Evolutionary conservation across 768 basidiomycete genomes (phyloP).

Genomic region (Mycena leptocephala): DNA sequence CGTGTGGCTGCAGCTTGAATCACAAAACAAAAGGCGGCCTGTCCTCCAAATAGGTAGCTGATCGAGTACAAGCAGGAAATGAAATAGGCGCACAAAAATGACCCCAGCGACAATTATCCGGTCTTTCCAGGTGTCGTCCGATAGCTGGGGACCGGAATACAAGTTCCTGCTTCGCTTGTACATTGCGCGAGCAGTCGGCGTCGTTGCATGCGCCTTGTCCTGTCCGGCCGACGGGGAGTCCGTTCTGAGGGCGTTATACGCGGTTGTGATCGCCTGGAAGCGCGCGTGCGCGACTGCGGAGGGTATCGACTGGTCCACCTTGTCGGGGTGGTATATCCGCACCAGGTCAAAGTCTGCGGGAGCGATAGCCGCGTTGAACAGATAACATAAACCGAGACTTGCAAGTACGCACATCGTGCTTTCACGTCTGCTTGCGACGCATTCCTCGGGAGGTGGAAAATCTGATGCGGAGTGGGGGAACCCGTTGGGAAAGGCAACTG

Average conservation of each 20-base stretch:
- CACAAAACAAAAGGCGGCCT: constrained; percentile 31
- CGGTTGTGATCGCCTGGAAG: constrained; percentile 79
- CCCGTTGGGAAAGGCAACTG: constrained; percentile 66
- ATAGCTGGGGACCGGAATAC: constrained; percentile 57
- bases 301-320: constrained; percentile 58
- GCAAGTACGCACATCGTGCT: constrained; percentile 63
- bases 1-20: constrained; percentile 25
- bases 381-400: constrained; percentile 8
- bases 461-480: constrained; percentile 73
- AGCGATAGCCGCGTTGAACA: background rate
- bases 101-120: constrained; percentile 71
- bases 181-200: constrained; percentile 62
- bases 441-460: constrained; percentile 72
- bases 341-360: constrained; percentile 85
- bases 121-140: constrained; percentile 82
- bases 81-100: constrained; percentile 59
- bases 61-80: background rate
- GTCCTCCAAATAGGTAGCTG: background rate
- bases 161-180: constrained; percentile 58
- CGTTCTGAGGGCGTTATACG: constrained; percentile 77
- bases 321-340: constrained; percentile 85
- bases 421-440: constrained; percentile 72
- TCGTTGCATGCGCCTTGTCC: constrained; percentile 46
- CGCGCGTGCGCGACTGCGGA: constrained; percentile 71
- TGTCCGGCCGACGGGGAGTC: constrained; percentile 45